phyloP scores from a whole-genome alignment of 129 eudicot genomes.

The Flaveria trinervia region DNA sequence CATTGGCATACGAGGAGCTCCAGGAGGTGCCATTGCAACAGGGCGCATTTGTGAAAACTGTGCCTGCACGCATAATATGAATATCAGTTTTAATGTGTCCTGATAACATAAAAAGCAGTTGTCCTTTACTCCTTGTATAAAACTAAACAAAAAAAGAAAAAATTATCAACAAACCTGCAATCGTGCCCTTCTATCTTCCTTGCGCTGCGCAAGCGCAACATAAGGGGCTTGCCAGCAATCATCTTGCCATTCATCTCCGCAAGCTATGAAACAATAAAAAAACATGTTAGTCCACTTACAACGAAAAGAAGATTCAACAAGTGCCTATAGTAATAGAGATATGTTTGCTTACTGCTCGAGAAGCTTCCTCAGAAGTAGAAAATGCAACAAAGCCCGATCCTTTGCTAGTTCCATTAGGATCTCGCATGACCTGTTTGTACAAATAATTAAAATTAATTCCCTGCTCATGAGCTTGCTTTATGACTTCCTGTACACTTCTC shows the following conservation, averaged over 20 bases:
- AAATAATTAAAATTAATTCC: background rate
- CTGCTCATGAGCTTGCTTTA: background rate
- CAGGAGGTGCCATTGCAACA: slow-evolving; percentile 59
- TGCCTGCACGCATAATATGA: slow-evolving; percentile 45
- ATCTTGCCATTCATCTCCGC: slow-evolving; percentile 17
- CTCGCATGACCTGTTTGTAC: slow-evolving; percentile 9
- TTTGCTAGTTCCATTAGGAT: slow-evolving; percentile 20
- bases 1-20: slow-evolving; percentile 82
- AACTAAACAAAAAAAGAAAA: background rate
- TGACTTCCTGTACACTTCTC: background rate
- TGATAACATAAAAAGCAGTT: background rate
- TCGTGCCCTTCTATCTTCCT: slow-evolving; percentile 17
- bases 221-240: slow-evolving; percentile 19
- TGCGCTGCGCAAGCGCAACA: slow-evolving; percentile 17
- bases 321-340: background rate
- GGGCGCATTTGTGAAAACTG: slow-evolving; percentile 83
- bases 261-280: slow-evolving; percentile 1
- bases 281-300: background rate
- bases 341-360: slow-evolving; percentile 12
- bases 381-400: slow-evolving; percentile 13
- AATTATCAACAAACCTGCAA: slow-evolving; percentile 6
- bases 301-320: background rate
- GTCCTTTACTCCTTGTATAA: background rate
- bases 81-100: background rate
- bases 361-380: slow-evolving; percentile 16